phyloP scores from a whole-genome alignment of 768 basidiomycete genomes.

The Suillus luteus region DNA sequence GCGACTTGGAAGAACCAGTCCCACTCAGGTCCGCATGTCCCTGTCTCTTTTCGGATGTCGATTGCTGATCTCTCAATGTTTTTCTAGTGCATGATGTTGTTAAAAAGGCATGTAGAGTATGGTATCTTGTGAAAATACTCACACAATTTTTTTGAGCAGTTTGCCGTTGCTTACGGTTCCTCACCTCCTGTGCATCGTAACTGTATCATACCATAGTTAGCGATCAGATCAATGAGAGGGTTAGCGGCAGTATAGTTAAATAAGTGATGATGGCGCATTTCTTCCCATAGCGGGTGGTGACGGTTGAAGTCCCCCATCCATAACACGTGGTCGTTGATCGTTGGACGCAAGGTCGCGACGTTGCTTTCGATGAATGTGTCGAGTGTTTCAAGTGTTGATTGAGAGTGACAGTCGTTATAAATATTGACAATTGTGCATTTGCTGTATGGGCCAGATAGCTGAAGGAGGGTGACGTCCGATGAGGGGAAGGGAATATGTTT shows the following conservation, averaged over 20 bases:
- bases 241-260: neutral
- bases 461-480: too few species aligned
- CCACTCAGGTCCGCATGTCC: neutral
- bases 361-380: too few species aligned
- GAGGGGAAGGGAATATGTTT: too few species aligned
- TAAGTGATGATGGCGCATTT: accelerated
- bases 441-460: too few species aligned
- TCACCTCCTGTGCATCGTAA: neutral
- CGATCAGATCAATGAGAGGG: neutral
- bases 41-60: too few species aligned
- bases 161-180: neutral
- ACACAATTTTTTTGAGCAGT: neutral
- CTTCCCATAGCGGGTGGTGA: neutral
- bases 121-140: neutral
- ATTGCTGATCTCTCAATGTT: neutral
- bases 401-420: too few species aligned
- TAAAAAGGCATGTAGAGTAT: neutral
- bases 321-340: neutral
- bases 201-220: neutral
- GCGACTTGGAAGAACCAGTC: neutral
- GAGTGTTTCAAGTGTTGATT: too few species aligned
- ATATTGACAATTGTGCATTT: too few species aligned
- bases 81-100: neutral
- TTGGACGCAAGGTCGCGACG: too few species aligned
- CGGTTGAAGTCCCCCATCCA: neutral